Percentiles rank a stretch among this genome's conserved stretches.
Evolutionary conservation across 2,329 filamentous ascomycete genomes (phyloP).

Genomic region (Aureobasidium zeae): DNA sequence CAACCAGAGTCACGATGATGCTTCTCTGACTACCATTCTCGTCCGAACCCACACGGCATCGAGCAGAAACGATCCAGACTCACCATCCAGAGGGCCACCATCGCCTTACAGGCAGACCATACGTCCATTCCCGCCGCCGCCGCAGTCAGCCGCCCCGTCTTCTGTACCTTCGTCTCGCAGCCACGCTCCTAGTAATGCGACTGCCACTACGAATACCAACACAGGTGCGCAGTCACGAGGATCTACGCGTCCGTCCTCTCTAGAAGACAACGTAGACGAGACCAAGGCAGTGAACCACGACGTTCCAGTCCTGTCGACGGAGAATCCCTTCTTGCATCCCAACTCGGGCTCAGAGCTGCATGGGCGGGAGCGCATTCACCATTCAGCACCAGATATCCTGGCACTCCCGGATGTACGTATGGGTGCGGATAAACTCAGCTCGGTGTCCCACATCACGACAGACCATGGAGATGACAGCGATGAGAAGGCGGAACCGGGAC

Average conservation of each 20-base stretch:
- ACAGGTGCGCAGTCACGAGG: constrained; percentile 24
- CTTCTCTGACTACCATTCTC: constrained; percentile 20
- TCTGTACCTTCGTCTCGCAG: constrained; percentile 26
- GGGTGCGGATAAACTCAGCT: constrained; percentile 3
- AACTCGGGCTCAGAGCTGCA: constrained; percentile 11
- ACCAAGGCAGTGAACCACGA: constrained; percentile 19
- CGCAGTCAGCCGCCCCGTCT: constrained; percentile 14
- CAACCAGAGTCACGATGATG: constrained; percentile 29
- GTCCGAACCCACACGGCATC: constrained; percentile 18
- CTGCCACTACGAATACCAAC: constrained; percentile 22
- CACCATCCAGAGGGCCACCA: constrained; percentile 2
- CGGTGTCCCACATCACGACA: background rate
- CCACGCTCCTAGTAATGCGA: constrained; percentile 27
- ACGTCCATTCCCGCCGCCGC: background rate
- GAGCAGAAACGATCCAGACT: constrained; percentile 5
- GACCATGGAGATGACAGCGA: background rate
- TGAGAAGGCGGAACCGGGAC: constrained; percentile 1
- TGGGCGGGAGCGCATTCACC: constrained; percentile 3
- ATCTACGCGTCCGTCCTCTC: constrained; percentile 28
- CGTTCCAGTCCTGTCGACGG: constrained; percentile 11
- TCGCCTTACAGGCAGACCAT: constrained; percentile 4
- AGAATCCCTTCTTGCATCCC: constrained; percentile 14
- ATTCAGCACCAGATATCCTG: constrained; percentile 12
- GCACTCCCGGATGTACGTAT: constrained; percentile 5
- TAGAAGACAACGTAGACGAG: constrained; percentile 25